These are phyloP conservation scores for Tubosaeta brunneosetosa DNA, from an alignment of 768 basidiomycete species.

Conservation along the genomic window DNA sequence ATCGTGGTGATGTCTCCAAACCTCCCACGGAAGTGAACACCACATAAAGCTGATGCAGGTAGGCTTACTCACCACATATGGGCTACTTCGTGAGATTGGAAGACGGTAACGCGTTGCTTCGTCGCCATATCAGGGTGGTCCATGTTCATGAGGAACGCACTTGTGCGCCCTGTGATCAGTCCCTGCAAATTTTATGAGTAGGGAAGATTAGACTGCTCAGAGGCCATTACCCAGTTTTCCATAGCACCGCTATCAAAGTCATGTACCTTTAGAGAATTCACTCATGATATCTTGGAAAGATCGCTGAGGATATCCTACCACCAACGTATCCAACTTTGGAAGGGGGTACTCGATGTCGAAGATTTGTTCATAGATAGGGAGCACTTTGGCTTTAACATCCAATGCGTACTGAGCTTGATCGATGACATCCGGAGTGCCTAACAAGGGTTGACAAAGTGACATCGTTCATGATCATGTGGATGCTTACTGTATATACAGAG, in stretches of 20 bases:
- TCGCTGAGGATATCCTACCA: constrained; percentile 40
- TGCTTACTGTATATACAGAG: constrained; percentile 77
- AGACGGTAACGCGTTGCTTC: constrained; percentile 73
- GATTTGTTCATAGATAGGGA: constrained; percentile 89
- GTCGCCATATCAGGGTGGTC: constrained; percentile 64
- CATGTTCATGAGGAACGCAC: constrained; percentile 75
- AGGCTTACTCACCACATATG: constrained; percentile 61
- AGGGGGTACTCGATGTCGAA: constrained; percentile 92
- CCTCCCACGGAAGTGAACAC: constrained; percentile 36
- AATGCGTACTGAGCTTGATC: constrained; percentile 82
- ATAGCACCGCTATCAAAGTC: constrained; percentile 92
- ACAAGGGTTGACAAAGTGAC: constrained; percentile 2
- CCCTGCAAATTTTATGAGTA: constrained; percentile 41
- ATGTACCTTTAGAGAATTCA: constrained; percentile 43
- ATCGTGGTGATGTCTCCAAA: constrained; percentile 93
- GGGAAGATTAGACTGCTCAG: not conserved
- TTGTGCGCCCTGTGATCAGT: constrained; percentile 85
- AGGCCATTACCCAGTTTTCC: constrained; percentile 73
- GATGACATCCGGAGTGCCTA: constrained; percentile 79
- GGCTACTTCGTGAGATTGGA: constrained; percentile 83
- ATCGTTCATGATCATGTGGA: not conserved
- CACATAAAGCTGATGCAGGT: not conserved
- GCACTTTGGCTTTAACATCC: constrained; percentile 74
- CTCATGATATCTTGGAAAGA: not conserved
- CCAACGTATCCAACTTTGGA: constrained; percentile 91